A percentile compares a stretch with the other conserved stretches of the same genome.
Evolutionary conservation across 179 eudicot species (phyloP).

Genomic region (Beta corolliflora): DNA sequence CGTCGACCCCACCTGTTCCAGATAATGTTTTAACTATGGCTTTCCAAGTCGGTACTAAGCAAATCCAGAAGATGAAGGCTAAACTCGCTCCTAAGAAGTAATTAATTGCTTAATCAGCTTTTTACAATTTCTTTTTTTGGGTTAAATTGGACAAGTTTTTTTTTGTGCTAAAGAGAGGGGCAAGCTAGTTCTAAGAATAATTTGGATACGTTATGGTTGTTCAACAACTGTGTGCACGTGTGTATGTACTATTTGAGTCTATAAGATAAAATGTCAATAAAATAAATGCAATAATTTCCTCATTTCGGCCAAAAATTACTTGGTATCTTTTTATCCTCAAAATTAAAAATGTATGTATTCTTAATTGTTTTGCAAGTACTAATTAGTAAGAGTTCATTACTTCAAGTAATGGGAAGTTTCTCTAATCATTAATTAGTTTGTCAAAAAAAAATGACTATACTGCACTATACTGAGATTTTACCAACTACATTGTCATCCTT

Average conservation of each 20-base stretch:
- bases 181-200: too few relatives aligned
- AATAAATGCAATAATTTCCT: too few relatives aligned
- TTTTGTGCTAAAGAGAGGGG: background rate
- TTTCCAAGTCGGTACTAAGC: constrained; percentile 54
- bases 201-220: too few relatives aligned
- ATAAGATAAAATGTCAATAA: too few relatives aligned
- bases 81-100: constrained; percentile 46
- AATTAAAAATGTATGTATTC: background rate
- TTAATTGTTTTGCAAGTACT: background rate
- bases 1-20: constrained; percentile 53
- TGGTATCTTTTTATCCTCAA: too few relatives aligned
- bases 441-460: background rate
- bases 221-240: too few relatives aligned
- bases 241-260: too few relatives aligned
- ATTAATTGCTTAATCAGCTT: background rate
- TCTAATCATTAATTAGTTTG: background rate
- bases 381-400: background rate
- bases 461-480: background rate
- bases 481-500: background rate
- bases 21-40: constrained; percentile 53
- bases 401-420: background rate
- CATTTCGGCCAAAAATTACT: too few relatives aligned
- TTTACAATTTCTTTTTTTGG: background rate
- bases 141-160: background rate
- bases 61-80: constrained; percentile 50